Percentiles rank a stretch among this genome's conserved stretches.
Evolutionary conservation across 306 rosid species (phyloP).

Genomic region (Vachellia collinsii): DNA sequence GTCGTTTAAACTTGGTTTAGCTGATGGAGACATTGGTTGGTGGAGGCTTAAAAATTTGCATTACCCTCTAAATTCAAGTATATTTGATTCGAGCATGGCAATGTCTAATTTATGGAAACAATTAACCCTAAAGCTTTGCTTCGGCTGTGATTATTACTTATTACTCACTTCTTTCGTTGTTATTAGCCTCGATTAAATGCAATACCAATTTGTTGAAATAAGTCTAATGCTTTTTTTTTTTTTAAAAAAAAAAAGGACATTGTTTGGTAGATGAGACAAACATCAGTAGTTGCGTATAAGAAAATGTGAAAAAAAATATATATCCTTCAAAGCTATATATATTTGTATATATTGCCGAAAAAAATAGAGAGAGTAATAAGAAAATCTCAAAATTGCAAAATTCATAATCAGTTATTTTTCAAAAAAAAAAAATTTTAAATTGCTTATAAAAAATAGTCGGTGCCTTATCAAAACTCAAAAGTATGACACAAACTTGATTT

Average conservation of each 20-base stretch:
- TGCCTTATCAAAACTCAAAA: too few species aligned
- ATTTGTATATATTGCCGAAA: too few species aligned
- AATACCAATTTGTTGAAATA: neutral
- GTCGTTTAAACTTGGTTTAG: neutral
- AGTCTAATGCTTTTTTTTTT: neutral
- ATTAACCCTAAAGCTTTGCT: neutral
- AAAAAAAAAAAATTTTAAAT: too few species aligned
- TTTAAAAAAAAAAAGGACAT: neutral
- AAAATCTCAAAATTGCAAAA: too few species aligned
- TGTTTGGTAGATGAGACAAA: neutral
- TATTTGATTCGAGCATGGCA: neutral
- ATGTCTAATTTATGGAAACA: neutral
- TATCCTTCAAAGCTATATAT: too few species aligned
- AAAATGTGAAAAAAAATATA: neutral
- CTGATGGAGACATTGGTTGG: neutral
- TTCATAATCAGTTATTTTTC: too few species aligned
- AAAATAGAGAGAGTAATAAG: too few species aligned
- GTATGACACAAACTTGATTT: too few species aligned
- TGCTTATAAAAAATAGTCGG: too few species aligned
- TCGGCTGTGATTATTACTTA: neutral
- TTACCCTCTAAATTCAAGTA: neutral
- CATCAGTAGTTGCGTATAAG: neutral
- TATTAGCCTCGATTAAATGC: neutral
- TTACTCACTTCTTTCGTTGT: neutral
- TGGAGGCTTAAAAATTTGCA: neutral